Conservation (phyloP, 176 grass and related monocot species). For the Stipa capillata region DNA sequence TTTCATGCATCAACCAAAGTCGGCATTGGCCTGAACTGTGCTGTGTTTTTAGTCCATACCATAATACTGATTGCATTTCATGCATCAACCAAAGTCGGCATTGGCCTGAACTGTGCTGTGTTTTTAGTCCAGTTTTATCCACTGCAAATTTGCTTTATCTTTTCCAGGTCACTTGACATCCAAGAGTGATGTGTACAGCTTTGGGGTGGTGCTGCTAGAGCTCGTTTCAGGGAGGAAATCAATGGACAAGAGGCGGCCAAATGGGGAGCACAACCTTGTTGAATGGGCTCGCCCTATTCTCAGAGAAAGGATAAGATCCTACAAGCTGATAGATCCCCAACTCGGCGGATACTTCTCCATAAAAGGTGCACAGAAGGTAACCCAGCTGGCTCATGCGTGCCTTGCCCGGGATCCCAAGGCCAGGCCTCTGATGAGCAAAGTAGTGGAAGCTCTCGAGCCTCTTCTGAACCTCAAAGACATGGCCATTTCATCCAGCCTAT, state of each 20-base stretch:
- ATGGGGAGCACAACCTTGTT: constrained; percentile 54
- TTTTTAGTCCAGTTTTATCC: not conserved
- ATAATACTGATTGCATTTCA: not conserved
- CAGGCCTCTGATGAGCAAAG: constrained; percentile 61
- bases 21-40: not conserved
- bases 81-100: not conserved
- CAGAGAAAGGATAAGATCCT: constrained; percentile 19
- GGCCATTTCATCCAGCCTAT: constrained; percentile 39
- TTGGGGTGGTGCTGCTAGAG: constrained; percentile 42
- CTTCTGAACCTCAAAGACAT: constrained; percentile 48
- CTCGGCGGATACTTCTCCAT: constrained; percentile 32
- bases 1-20: not conserved
- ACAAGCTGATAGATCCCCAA: constrained; percentile 27
- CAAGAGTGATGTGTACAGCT: constrained; percentile 51
- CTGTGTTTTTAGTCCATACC: not conserved
- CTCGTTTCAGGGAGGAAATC: constrained; percentile 37
- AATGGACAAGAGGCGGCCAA: constrained; percentile 45
- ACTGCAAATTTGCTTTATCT: not conserved
- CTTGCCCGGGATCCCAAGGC: constrained; percentile 28
- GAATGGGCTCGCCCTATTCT: constrained; percentile 40
- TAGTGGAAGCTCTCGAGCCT: constrained; percentile 56
- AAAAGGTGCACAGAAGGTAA: constrained; percentile 34
- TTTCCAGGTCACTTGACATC: constrained; percentile 42
- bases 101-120: not conserved
- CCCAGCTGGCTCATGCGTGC: constrained; percentile 30